phyloP scores from a whole-genome alignment of 495 filamentous ascomycete species.

The Hypoxylon crocopeplum region DNA sequence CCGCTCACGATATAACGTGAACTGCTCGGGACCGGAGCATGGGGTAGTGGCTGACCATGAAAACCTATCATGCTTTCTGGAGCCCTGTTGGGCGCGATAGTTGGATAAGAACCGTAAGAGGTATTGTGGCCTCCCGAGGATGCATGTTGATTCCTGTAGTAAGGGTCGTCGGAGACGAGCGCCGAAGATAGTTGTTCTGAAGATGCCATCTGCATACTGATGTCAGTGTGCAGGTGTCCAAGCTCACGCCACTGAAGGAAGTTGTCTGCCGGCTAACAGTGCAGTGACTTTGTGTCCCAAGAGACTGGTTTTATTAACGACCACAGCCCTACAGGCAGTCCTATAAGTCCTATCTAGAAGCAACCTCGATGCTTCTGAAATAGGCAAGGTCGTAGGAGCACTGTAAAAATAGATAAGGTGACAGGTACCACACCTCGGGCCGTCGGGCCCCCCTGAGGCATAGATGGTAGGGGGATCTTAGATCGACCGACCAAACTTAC shows the following conservation, averaged over 20 bases:
- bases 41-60: conserved; percentile 29
- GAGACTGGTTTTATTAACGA: conserved; percentile 25
- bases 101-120: conserved; percentile 31
- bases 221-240: conserved; percentile 12
- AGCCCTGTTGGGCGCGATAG: conserved; percentile 18
- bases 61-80: conserved; percentile 31
- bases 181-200: conserved; percentile 33
- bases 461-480: conserved; percentile 13
- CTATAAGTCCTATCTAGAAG: conserved; percentile 3
- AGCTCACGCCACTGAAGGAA: neutral
- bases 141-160: conserved; percentile 28
- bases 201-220: conserved; percentile 30
- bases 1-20: conserved; percentile 29
- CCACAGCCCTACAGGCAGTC: conserved; percentile 7
- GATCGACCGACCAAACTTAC: conserved; percentile 37
- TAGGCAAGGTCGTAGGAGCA: conserved; percentile 7
- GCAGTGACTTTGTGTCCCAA: conserved; percentile 1
- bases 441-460: neutral
- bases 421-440: conserved; percentile 12
- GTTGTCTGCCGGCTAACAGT: neutral
- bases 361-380: conserved; percentile 7
- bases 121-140: conserved; percentile 25
- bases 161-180: conserved; percentile 30
- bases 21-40: conserved; percentile 27
- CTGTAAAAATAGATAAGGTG: conserved; percentile 13